Base-by-base conservation (phyloP, 441 rosid species). In the Mallotus repandus region DNA sequence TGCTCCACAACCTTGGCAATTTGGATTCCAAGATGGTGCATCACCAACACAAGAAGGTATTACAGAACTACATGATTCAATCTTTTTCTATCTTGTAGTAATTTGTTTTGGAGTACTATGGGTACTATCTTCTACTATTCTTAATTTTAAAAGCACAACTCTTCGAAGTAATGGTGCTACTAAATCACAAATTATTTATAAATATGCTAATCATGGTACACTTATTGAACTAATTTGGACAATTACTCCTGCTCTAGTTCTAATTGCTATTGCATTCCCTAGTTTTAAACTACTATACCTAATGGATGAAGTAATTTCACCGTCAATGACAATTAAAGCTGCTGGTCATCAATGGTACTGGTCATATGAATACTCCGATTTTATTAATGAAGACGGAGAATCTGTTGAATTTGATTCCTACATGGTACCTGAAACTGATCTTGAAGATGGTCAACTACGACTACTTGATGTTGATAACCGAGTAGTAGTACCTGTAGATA, bases 301-400 rank as follows among this genome's bases (percentile, higher is more conserved):
- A 9, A 22, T 60, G 7, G 63, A 60, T 19, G 63, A 60, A 60
- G 63, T 60, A 3, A 60, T 29, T 60, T 1, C 3, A 4, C 63
- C 63, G 25, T 6, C 5, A 3, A 22, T 60, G 19, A 60, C 63
- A 9, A 29, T 60, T 22, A 22, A 22, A 10, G 63, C 12, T 4
- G 63, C 4, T 3, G 63, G 63, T 6, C 63, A 60, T 14, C 63
- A 60, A 60, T 60, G 63, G 16, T 60, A 60, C 38, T 60, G 63
- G 16, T 6, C 6, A 7, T 60, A 60, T 14, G 38, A 60, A 60
- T 60, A 60, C 38, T 4, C 3, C 9, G 63, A 60, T 19, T 60
- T 22, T 11, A 8, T 60, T 22, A 60, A 22, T 22, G 63, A 60
- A 21, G 63, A 60, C 19, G 63, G 41, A 22, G 63, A 60, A 60